Evolutionary conservation across 2,329 filamentous ascomycete genomes (phyloP), one percentile per base, ranked within the genome.

Genomic region (Xylariaceae sp.): DNA sequence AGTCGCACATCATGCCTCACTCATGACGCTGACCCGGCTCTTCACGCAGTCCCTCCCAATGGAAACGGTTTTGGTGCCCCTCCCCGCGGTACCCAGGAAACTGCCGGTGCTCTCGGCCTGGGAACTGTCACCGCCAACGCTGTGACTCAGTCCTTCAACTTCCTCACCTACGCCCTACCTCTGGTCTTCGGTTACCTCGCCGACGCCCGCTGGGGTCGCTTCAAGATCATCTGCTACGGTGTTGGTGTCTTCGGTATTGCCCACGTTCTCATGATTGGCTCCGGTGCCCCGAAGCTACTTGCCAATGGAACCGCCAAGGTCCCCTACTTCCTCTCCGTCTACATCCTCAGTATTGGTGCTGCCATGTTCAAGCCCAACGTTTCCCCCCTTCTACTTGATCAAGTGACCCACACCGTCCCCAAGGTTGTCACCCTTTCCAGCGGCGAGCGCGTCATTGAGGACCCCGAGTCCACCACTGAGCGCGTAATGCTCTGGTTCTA

Each of bases 341-440:
- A 78, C 61, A 71, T 76, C 27, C 68, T 78, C 4, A 68, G 75
- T 4, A 64, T 89, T 8, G 87, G 87, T 47, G 87, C 86, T 6
- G 86, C 72, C 58, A 75, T 76, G 70, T 89, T 90, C 76, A 91
- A 91, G 73, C 73, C 84, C 40, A 89, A 89, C 60, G 84, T 91
- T 39, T 82, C 84, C 0, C 84, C 85, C 0, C 72, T 87, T 19
- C 77, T 88, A 31, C 80, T 86, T 8, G 85, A 88, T 60, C 85
- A 88, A 64, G 79, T 85, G 64, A 76, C 73, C 2, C 76, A 78
- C 27, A 80, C 80, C 3, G 79, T 78, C 32, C 76, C 79, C 26
- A 76, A 71, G 47, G 76, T 85, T 44, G 71, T 76, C 39, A 79
- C 74, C 2, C 66, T 78, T 7, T 65, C 65, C 42, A 79, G 71